Conservation (phyloP, 805 yeast species). For the Candida vartiovaarae region DNA sequence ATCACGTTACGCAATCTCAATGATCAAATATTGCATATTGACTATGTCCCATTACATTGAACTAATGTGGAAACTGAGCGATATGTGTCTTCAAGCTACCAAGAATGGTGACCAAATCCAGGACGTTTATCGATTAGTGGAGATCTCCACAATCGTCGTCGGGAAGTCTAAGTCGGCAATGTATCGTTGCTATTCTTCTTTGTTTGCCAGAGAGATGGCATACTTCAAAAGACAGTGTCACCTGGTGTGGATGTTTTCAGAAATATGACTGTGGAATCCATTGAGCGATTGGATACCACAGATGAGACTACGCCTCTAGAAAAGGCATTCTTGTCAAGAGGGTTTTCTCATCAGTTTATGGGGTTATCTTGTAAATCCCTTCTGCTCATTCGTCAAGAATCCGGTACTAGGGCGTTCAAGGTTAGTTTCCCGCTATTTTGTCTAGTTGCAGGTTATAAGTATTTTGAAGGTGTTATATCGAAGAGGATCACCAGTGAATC, state of each 20-base stretch:
- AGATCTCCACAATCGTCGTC: slow-evolving; percentile 5
- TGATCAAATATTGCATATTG: slow-evolving; percentile 17
- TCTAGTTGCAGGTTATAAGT: slow-evolving; percentile 8
- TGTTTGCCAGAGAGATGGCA: slow-evolving; percentile 6
- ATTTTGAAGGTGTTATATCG: slow-evolving; percentile 2
- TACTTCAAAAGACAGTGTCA: not conserved
- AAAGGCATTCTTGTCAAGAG: slow-evolving; percentile 3
- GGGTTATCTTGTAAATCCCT: slow-evolving; percentile 9
- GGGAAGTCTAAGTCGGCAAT: not conserved
- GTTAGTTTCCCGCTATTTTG: slow-evolving; percentile 5
- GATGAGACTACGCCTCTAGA: slow-evolving; percentile 2
- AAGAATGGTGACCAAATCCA: slow-evolving; percentile 1
- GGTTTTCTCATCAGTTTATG: slow-evolving; percentile 8
- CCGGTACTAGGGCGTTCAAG: slow-evolving; percentile 6
- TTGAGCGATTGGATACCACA: slow-evolving; percentile 13
- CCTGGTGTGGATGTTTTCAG: not conserved
- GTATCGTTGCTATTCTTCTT: slow-evolving; percentile 7
- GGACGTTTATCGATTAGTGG: slow-evolving; percentile 12
- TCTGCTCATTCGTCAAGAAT: slow-evolving; percentile 4
- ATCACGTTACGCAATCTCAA: slow-evolving; percentile 10
- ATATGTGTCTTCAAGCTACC: slow-evolving; percentile 1
- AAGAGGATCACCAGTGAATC: not conserved
- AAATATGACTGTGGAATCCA: slow-evolving; percentile 5
- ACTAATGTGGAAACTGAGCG: slow-evolving; percentile 11
- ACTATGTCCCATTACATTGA: slow-evolving; percentile 18